phyloP scores from a whole-genome alignment of 495 filamentous ascomycete genomes.

The Tetracladium marchalianum region DNA sequence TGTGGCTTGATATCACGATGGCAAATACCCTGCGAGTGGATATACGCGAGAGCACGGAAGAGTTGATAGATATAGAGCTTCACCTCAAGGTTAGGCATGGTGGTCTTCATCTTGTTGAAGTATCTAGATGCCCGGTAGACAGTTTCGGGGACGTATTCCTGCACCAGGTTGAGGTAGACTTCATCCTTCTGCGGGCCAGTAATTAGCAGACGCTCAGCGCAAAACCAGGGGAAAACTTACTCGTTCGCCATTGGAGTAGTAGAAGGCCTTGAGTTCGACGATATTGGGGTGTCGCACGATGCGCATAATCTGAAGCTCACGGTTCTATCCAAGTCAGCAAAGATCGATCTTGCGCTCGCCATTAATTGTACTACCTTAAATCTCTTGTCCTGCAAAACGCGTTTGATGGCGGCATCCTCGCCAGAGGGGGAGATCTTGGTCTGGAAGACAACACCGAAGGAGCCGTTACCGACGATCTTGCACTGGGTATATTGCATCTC shows the following conservation, averaged over 20 bases:
- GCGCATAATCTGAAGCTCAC: slow-evolving; percentile 98
- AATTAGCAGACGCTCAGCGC: slow-evolving; percentile 1
- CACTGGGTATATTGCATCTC: slow-evolving; percentile 98
- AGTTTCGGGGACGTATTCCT: slow-evolving; percentile 97
- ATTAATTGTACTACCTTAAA: slow-evolving; percentile 69
- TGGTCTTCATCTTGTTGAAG: slow-evolving; percentile 99
- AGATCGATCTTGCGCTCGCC: neutral
- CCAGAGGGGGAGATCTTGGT: slow-evolving; percentile 95
- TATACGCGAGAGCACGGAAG: slow-evolving; percentile 95
- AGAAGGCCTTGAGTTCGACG: slow-evolving; percentile 97
- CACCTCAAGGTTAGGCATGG: slow-evolving; percentile 97
- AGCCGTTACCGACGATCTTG: slow-evolving; percentile 99
- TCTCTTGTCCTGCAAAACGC: slow-evolving; percentile 95
- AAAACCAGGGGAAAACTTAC: slow-evolving; percentile 43
- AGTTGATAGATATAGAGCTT: slow-evolving; percentile 99
- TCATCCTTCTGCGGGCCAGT: slow-evolving; percentile 75
- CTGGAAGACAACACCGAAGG: slow-evolving; percentile 97
- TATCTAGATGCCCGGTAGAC: slow-evolving; percentile 97
- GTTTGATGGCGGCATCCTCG: slow-evolving; percentile 97
- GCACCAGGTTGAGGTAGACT: slow-evolving; percentile 95
- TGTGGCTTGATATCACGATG: slow-evolving; percentile 99
- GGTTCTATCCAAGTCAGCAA: slow-evolving; percentile 59
- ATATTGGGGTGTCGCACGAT: slow-evolving; percentile 98
- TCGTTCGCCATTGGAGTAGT: slow-evolving; percentile 97
- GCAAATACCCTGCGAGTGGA: slow-evolving; percentile 98